phyloP scores from a whole-genome alignment of 2,329 filamentous ascomycete genomes.

The Colletotrichum spaethianum region DNA sequence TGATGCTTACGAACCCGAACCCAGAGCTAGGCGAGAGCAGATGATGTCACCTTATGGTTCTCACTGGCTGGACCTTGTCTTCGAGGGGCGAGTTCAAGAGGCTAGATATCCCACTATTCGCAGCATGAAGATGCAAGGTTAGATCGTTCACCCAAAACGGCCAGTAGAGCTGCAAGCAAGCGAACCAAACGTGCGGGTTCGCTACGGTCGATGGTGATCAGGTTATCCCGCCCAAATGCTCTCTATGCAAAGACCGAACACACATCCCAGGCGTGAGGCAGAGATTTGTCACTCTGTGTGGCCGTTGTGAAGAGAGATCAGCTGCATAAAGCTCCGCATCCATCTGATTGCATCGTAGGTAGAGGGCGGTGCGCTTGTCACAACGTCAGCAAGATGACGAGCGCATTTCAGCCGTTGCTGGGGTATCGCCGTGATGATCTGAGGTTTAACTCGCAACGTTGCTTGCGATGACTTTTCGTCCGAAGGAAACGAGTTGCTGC shows the following conservation, averaged over 20 bases:
- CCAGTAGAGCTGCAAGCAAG: not conserved
- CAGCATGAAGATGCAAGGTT: not conserved
- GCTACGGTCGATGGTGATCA: not conserved
- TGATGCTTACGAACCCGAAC: not conserved
- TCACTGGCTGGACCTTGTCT: not conserved
- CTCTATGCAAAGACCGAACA: not conserved
- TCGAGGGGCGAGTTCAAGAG: not conserved
- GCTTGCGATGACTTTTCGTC: constrained; percentile 18
- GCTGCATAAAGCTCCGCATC: not conserved
- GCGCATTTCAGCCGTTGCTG: not conserved
- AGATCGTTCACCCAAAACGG: not conserved
- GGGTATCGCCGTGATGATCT: not conserved
- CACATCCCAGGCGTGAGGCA: not conserved
- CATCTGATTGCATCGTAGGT: not conserved
- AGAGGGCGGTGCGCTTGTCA: not conserved
- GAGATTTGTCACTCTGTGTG: not conserved
- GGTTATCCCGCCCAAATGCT: not conserved
- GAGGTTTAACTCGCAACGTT: constrained; percentile 2
- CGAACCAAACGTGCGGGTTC: not conserved
- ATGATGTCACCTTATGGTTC: not conserved
- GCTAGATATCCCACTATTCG: not conserved
- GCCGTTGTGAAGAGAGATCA: not conserved
- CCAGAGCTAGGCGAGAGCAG: not conserved
- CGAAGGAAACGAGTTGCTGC: constrained; percentile 3
- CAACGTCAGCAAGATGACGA: not conserved